Base-by-base conservation (phyloP, 2,329 filamentous ascomycete genomes). In the Tetracladium maxilliforme region DNA sequence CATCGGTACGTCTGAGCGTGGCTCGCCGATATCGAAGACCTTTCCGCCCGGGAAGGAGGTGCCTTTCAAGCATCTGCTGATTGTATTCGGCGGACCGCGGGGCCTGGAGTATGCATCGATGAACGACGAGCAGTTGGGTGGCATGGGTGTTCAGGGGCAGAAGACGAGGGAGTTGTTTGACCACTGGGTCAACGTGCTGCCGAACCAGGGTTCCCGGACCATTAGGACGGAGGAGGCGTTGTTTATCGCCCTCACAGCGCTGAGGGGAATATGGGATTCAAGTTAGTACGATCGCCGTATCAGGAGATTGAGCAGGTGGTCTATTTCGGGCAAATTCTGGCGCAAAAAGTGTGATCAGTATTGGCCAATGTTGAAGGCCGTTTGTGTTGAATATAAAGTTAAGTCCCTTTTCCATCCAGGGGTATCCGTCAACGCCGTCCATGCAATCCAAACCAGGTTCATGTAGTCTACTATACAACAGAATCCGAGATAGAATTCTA, bases 161-260 rank as follows among this genome's bases (percentile, higher is more conserved):
- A 71, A 69, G 32, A 74, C 73, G 6, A 66, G 60, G 35, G 70
- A 81, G 35, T 45, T 87, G 25, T 92, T 92, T 44, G 83, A 92
- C 48, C 63, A 74, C 37, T 92, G 81, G 81, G 61, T 92, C 11
- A 81, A 92, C 46, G 61, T 90, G 22, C 59, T 84, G 34, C 79
- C 81, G 4, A 70, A 71, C 2, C 83, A 92, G 47, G 82, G 81
- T 1, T 87, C 79, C 44, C 61, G 82, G 39, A 83, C 74, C 2
- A 87, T 92, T 33, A 58, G 79, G 33, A 90, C 82, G 0, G 82
- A 92, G 39, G 83, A 92, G 51, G 81, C 82, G 2, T 52, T 92
- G 11, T 80, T 78, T 53, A 68, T 90, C 42, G 80, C 73, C 0
- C 47, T 92, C 44, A 75, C 74, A 40, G 69, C 70, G 3, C 43